Percentiles rank a stretch among this genome's conserved stretches.
Conservation (phyloP, 441 rosid genomes). For the Geranium incanum region DNA sequence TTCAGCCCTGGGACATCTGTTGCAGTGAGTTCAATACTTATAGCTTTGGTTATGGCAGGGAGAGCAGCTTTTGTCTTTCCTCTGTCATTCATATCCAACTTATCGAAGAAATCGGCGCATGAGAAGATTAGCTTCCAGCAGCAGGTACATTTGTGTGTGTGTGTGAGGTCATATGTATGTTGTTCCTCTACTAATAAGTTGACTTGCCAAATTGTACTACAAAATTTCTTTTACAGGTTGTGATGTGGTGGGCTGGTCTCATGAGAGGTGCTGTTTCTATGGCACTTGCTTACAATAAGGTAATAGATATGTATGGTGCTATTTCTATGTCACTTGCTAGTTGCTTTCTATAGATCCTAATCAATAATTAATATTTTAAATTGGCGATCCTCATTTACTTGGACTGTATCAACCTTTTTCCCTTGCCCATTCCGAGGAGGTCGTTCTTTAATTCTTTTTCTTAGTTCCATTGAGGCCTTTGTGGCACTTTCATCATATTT, state of each 20-base stretch:
- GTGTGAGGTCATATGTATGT: neutral
- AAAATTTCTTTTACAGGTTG: slow-evolving; percentile 36
- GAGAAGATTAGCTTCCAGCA: slow-evolving; percentile 63
- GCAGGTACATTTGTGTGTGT: slow-evolving; percentile 41
- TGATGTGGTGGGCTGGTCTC: slow-evolving; percentile 98
- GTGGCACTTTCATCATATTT: slow-evolving; percentile 11
- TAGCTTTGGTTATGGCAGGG: slow-evolving; percentile 65
- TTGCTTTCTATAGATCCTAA: too few relatives aligned
- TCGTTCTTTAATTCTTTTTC: neutral
- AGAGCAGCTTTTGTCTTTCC: slow-evolving; percentile 96
- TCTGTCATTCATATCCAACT: slow-evolving; percentile 70
- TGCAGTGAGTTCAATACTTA: slow-evolving; percentile 65
- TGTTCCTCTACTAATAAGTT: neutral
- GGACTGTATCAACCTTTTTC: neutral
- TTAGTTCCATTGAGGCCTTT: neutral
- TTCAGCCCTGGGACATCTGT: slow-evolving; percentile 80
- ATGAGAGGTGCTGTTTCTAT: slow-evolving; percentile 99
- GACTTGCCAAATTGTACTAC: slow-evolving; percentile 1
- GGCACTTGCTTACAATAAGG: slow-evolving; percentile 97
- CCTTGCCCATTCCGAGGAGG: neutral
- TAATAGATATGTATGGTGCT: slow-evolving; percentile 17
- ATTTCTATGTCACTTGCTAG: too few relatives aligned
- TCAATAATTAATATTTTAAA: too few relatives aligned
- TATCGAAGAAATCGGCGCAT: slow-evolving; percentile 48
- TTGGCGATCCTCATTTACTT: neutral